Evolutionary conservation across 208 protist genomes (phyloP), one percentile per base, ranked within the genome.

Genomic region (Acanthamoeba sp.): DNA sequence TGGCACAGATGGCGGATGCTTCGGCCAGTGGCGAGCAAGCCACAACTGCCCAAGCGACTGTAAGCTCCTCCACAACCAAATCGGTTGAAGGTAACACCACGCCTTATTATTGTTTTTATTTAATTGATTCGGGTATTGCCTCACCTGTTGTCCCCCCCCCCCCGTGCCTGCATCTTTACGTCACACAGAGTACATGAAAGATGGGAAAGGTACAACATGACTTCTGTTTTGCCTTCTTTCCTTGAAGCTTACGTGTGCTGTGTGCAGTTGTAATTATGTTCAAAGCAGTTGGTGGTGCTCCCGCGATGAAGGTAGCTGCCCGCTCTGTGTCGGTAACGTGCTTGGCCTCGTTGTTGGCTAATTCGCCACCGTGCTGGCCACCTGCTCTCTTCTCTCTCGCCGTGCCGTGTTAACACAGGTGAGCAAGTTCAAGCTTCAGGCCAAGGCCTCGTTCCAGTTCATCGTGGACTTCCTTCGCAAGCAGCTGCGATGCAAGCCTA

Each of bases 151-250:
- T n/a, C n/a, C n/a, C n/a, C n/a, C n/a, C n/a, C n/a, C n/a, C n/a
- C n/a, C n/a, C n/a, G n/a, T n/a, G 45, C 45, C 45, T 50, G 45
- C 9, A 12, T 4, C 45, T 50, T 4, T 50, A 16, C 45, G 4
- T 50, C 20, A 2, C 5, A 59, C 20, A 91, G 85, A 91, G 36
- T 91, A 73, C 40, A 91, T 91, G 85, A 91, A 91, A 48, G 85
- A 91, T 71, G 85, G 85, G 12, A 91, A 91, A 71, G 80, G 80
- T 88, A 64, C n/a, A n/a, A n/a, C n/a, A n/a, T n/a, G n/a, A n/a
- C n/a, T n/a, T n/a, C n/a, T 42, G 36, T 82, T 48, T 0, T 48
- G 1, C 16, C 36, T 34, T 82, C 73, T 29, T 10, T 14, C 40
- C 20, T 52, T 85, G 7, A 59, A 48, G 16, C 69, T 84, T 20